Base-by-base conservation (phyloP, 140 eudicot species). In the Ambrosia hybrid region DNA sequence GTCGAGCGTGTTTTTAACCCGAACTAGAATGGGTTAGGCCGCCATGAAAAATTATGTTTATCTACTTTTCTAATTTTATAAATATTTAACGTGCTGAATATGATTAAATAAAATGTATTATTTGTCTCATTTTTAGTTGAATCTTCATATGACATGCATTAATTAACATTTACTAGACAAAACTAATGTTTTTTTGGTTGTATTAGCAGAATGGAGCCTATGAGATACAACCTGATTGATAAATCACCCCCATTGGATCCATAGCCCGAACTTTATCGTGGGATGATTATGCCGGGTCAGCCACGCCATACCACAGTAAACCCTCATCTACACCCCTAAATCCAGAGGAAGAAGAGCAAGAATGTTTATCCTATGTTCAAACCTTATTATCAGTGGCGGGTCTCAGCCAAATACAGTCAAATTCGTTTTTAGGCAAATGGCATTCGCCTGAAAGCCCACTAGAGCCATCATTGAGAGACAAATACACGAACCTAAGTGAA, bases 171-270 rank as follows among this genome's bases (percentile, higher is more conserved):
- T 70, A 26, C 58, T 7, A 4, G 26, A 21, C 4, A 34, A 6
- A 34, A 17, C 26, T 73, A 16, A 51, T 73, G 45, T 36, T 6
- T 36, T 61, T 37, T 61, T 26, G 6, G 37, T 59, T 41, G 33
- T 77, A 39, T 70, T 16, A 67, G 49, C 90, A 86, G 92, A 39
- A 15, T 36, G 6, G 88, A 84, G 55, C 69, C 73, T 10, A 36
- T 81, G 65, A 77, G 68, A 70, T 91, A 85, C 65, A 94, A 88
- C 74, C 74, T 88, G 79, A 86, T 94, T 41, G 97, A 84, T 77
- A 94, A 94, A 80, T 94, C 96, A 4, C 99, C 1, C 97, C 89
- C 5, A 94, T 94, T 39, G 99, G 97, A 73, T 94, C 99, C 60
- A 85, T 94, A 74, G 89, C 99, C 71, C 94, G 99, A 33, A 94